These are phyloP conservation scores for Coemansia biformis DNA, from an alignment of 192 early-diverging fungal genomes.

Conservation along the genomic window DNA sequence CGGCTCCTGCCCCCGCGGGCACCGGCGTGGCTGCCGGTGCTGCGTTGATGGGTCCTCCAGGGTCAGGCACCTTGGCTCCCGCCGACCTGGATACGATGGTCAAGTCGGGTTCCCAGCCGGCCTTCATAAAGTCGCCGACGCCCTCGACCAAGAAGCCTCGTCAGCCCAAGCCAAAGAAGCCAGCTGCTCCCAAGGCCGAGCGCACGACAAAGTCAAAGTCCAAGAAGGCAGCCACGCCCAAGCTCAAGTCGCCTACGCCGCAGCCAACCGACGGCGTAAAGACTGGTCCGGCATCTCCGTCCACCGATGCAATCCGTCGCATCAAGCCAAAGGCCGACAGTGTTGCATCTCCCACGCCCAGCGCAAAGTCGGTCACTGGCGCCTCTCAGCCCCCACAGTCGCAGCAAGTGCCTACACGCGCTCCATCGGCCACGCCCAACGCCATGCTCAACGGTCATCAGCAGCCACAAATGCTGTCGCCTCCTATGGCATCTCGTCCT, in stretches of 20 bases:
- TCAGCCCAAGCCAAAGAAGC: constrained; percentile 34
- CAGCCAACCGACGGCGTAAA: constrained; percentile 2
- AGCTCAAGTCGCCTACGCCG: constrained; percentile 46
- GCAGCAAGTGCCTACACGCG: constrained; percentile 3
- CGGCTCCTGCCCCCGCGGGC: not conserved
- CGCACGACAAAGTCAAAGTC: constrained; percentile 15
- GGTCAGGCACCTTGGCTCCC: constrained; percentile 36
- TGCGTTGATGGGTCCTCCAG: no score
- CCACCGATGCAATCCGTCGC: constrained; percentile 15
- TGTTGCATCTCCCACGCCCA: constrained; percentile 35
- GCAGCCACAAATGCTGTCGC: constrained; percentile 10
- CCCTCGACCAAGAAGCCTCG: constrained; percentile 34
- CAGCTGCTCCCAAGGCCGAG: constrained; percentile 15
- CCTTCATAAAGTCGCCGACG: constrained; percentile 23
- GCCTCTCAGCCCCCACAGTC: constrained; percentile 1
- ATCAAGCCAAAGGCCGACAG: constrained; percentile 37
- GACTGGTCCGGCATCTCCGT: constrained; percentile 9
- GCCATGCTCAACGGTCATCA: constrained; percentile 9
- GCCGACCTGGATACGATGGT: constrained; percentile 34
- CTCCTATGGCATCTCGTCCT: not conserved
- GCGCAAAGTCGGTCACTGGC: constrained; percentile 25
- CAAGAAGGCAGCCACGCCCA: constrained; percentile 36
- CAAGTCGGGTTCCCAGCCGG: constrained; percentile 3
- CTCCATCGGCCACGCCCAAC: constrained; percentile 8
- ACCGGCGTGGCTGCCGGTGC: not conserved